Evolutionary conservation across 225 moss, liverwort and hornwort species (phyloP), one percentile per base, ranked within the genome.

Genomic region (Asterella californica): DNA sequence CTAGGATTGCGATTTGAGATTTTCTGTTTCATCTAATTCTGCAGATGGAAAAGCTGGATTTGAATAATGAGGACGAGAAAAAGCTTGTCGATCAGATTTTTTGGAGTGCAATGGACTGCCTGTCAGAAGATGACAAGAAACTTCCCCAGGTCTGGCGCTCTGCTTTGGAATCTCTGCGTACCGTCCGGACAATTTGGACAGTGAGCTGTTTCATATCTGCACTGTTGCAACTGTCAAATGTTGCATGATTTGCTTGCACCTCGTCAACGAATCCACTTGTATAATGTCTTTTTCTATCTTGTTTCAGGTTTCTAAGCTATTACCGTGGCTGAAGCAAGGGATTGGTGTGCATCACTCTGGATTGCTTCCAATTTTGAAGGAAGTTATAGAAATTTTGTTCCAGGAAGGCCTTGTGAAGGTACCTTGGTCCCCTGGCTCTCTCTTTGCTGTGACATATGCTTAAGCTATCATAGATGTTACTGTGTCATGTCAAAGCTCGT

Each of bases 281-380:
- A 18, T 18, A 67, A 67, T 2, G 5, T 15, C 32, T 18, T 1
- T 7, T 72, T 72, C 48, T 7, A 49, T 29, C 46, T 25, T 65
- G 30, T 65, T 78, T 62, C 87, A 96, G 96, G 96, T 96, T 63
- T 90, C 94, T 71, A 90, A 94, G 84, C 90, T 95, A 64, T 88
- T 99, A 81, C 95, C 95, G 10, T 88, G 93, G 82, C 83, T 99
- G 57, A 99, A 86, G 82, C 93, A 92, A 75, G 99, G 99, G 63
- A 99, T 99, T 32, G 99, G 95, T 54, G 94, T 99, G 38, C 99
- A 99, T 81, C 99, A 99, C 82, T 99, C 99, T 77, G 99, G 99
- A 49, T 79, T 99, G 76, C 87, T 99, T 74, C 99, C 99, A 50
- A 93, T 99, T 69, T 81, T 95, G 63, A 99, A 99, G 85, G 99